These are phyloP conservation scores for Pichia sp. DNA, from an alignment of 1,139 yeast genomes.

Conservation along the genomic window DNA sequence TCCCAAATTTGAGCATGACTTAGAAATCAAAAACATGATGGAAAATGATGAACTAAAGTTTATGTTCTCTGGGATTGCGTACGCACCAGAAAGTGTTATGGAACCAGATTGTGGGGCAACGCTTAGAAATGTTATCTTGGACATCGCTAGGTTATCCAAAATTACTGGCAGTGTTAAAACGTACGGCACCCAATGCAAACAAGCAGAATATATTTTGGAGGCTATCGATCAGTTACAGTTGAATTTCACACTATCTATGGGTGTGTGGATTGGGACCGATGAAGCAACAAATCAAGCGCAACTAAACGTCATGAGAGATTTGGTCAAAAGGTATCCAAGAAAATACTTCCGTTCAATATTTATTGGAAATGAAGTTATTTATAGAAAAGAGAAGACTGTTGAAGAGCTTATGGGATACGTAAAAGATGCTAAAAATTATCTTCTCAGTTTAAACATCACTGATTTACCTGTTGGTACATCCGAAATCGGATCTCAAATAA, in stretches of 20 bases:
- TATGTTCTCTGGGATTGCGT: conserved; percentile 55
- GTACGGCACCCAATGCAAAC: conserved; percentile 64
- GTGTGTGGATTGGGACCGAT: conserved; percentile 58
- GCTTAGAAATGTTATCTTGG: conserved; percentile 48
- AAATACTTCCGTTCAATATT: conserved; percentile 47
- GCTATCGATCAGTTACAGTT: conserved; percentile 49
- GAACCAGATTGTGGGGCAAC: conserved; percentile 52
- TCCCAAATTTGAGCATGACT: conserved; percentile 32
- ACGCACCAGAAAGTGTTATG: conserved; percentile 51
- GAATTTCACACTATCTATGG: conserved; percentile 56
- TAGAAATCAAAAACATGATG: conserved; percentile 36
- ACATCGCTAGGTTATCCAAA: conserved; percentile 52
- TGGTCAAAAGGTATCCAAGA: conserved; percentile 45
- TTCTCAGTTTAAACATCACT: conserved; percentile 35
- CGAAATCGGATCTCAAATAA: conserved; percentile 48
- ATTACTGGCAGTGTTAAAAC: conserved; percentile 55
- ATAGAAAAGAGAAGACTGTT: conserved; percentile 46
- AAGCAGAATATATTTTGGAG: conserved; percentile 48
- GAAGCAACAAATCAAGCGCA: conserved; percentile 41
- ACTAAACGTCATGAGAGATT: conserved; percentile 40
- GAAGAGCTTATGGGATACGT: conserved; percentile 42
- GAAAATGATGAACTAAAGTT: conserved; percentile 32
- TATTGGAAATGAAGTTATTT: conserved; percentile 63
- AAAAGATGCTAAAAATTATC: conserved; percentile 39
- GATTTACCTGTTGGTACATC: conserved; percentile 53